These are phyloP conservation scores for Claviceps sp. DNA, from an alignment of 2,329 filamentous ascomycete species.

Conservation along the genomic window DNA sequence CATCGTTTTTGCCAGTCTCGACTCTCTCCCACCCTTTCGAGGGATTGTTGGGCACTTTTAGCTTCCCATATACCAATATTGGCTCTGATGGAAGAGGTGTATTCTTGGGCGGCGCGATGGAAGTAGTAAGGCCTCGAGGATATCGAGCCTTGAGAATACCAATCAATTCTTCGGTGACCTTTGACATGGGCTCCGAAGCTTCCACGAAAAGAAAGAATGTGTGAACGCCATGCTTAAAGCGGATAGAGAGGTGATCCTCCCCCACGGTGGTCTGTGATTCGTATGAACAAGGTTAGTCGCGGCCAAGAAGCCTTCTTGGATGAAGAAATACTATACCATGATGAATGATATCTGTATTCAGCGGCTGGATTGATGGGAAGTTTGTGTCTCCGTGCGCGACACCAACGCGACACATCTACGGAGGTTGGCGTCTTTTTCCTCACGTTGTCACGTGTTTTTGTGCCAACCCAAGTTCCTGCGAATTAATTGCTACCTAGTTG, in stretches of 20 bases:
- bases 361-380: background rate
- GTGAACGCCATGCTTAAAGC: conserved; percentile 59
- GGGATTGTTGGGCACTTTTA: conserved; percentile 30
- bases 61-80: conserved; percentile 32
- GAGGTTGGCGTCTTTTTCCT: too few relatives aligned
- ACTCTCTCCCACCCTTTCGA: conserved; percentile 37
- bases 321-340: background rate
- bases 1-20: conserved; percentile 19
- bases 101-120: conserved; percentile 17
- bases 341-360: background rate
- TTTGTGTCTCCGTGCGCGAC: background rate
- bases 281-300: background rate
- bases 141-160: conserved; percentile 43
- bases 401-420: too few relatives aligned
- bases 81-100: conserved; percentile 27
- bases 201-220: conserved; percentile 58
- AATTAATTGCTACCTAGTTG: background rate
- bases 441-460: conserved; percentile 3
- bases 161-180: conserved; percentile 45
- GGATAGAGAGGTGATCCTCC: conserved; percentile 47
- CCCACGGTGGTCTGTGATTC: conserved; percentile 13
- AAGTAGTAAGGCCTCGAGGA: conserved; percentile 34
- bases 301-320: background rate
- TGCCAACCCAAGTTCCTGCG: background rate
- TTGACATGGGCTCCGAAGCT: conserved; percentile 40